Evolutionary conservation across 805 yeast genomes (phyloP).

Genomic region (Millerozyma acaciae): DNA sequence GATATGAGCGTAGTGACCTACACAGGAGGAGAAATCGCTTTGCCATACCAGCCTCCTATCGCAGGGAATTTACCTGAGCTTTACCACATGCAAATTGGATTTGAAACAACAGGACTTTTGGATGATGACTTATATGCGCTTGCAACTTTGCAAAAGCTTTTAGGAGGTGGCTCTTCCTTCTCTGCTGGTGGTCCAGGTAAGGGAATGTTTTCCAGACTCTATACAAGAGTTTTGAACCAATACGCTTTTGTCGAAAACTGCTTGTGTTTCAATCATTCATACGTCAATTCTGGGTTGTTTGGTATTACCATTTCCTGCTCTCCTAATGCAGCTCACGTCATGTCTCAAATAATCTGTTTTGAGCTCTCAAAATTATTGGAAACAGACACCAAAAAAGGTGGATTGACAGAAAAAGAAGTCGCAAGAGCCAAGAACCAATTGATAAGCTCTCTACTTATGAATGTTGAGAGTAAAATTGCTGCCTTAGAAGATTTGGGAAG

Average conservation of each 20-base stretch:
- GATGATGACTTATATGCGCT: slow-evolving; percentile 87
- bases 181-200: slow-evolving; percentile 99
- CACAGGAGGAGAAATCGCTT: slow-evolving; percentile 47
- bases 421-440: slow-evolving; percentile 89
- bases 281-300: slow-evolving; percentile 85
- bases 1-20: slow-evolving; percentile 55
- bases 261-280: slow-evolving; percentile 82
- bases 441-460: slow-evolving; percentile 83
- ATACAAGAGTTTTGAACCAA: slow-evolving; percentile 86
- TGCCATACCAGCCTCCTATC: slow-evolving; percentile 39
- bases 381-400: slow-evolving; percentile 41
- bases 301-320: slow-evolving; percentile 83
- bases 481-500: slow-evolving; percentile 93
- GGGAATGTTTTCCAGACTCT: slow-evolving; percentile 94
- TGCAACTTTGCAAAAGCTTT: slow-evolving; percentile 81
- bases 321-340: slow-evolving; percentile 80
- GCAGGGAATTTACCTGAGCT: slow-evolving; percentile 64
- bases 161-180: slow-evolving; percentile 97
- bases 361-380: slow-evolving; percentile 36
- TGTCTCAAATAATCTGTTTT: slow-evolving; percentile 69
- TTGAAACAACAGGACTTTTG: slow-evolving; percentile 79
- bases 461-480: slow-evolving; percentile 88
- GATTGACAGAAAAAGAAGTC: slow-evolving; percentile 69
- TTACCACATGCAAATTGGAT: slow-evolving; percentile 81
- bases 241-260: slow-evolving; percentile 90